Conservation (phyloP, 176 grass and related monocot species). For the Ananas comosus region DNA sequence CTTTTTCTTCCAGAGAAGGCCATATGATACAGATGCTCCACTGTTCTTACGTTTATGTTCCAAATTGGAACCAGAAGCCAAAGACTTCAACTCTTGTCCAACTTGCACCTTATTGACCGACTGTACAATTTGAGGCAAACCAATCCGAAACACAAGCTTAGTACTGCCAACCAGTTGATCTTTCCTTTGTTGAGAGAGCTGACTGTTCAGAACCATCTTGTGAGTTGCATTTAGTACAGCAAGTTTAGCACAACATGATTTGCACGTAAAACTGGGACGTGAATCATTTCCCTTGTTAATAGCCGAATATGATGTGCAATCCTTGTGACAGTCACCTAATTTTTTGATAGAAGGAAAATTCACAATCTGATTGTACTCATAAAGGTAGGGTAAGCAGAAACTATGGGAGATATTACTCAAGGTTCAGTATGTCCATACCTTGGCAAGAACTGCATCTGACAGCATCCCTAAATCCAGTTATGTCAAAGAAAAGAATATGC, state of each 20-base stretch:
- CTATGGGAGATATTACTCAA: slow-evolving; percentile 3
- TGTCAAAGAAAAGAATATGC: slow-evolving; percentile 22
- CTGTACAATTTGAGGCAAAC: slow-evolving; percentile 1
- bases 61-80: slow-evolving; percentile 22
- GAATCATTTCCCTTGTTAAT: slow-evolving; percentile 25
- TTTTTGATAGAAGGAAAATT: slow-evolving; percentile 27
- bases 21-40: slow-evolving; percentile 35
- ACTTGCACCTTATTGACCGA: slow-evolving; percentile 18
- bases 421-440: slow-evolving; percentile 42
- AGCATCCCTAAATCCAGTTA: slow-evolving; percentile 52
- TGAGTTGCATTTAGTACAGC: slow-evolving; percentile 19
- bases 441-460: slow-evolving; percentile 69
- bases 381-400: slow-evolving; percentile 2
- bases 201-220: slow-evolving; percentile 8
- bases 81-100: slow-evolving; percentile 32
- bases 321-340: slow-evolving; percentile 78
- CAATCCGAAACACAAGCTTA: slow-evolving; percentile 2
- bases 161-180: not conserved
- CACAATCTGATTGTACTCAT: slow-evolving; percentile 10
- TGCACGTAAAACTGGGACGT: slow-evolving; percentile 46
- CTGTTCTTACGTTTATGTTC: slow-evolving; percentile 34
- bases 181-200: slow-evolving; percentile 16
- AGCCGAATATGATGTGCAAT: slow-evolving; percentile 44
- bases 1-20: slow-evolving; percentile 73
- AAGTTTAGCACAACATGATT: slow-evolving; percentile 45